phyloP scores from a whole-genome alignment of 768 basidiomycete genomes.

The Lactarius sanguifluus region DNA sequence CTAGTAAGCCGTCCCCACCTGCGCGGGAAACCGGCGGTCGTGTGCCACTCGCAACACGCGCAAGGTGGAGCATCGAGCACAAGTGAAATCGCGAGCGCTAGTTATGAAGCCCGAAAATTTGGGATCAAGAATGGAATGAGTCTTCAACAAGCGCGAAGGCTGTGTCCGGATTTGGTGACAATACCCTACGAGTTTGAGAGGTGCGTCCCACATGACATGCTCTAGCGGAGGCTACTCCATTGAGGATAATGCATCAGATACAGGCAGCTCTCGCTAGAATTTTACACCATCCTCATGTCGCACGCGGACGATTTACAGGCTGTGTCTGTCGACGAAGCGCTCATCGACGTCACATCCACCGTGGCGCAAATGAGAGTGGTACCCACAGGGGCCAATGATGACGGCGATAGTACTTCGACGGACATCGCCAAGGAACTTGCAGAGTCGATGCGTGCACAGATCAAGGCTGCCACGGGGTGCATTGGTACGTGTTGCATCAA shows the following conservation, averaged over 20 bases:
- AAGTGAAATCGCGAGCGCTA: constrained; percentile 92
- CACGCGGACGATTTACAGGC: constrained; percentile 92
- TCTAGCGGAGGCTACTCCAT: not conserved
- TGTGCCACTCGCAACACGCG: constrained; percentile 87
- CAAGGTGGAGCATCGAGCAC: constrained; percentile 77
- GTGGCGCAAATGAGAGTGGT: constrained; percentile 42
- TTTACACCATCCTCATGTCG: constrained; percentile 90
- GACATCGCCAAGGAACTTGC: constrained; percentile 80
- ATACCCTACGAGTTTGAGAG: constrained; percentile 94
- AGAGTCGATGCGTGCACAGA: constrained; percentile 73
- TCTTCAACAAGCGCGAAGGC: constrained; percentile 71
- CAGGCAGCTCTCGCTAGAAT: constrained; percentile 77
- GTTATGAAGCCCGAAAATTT: constrained; percentile 87
- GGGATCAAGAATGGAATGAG: constrained; percentile 97
- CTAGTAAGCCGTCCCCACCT: constrained; percentile 76
- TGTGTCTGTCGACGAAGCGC: constrained; percentile 94
- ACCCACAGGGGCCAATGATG: constrained; percentile 32
- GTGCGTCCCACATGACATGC: constrained; percentile 39
- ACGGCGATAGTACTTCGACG: constrained; percentile 31
- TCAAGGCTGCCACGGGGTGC: constrained; percentile 78
- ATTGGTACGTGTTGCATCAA: constrained; percentile 53
- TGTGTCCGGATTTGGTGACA: constrained; percentile 71
- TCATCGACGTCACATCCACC: constrained; percentile 79
- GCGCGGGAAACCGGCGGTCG: constrained; percentile 86
- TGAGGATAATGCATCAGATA: constrained; percentile 53